A percentile compares a stretch with the other conserved stretches of the same genome.
phyloP scores from a whole-genome alignment of 2,329 filamentous ascomycete species.

The Zymoseptoria crescenta region DNA sequence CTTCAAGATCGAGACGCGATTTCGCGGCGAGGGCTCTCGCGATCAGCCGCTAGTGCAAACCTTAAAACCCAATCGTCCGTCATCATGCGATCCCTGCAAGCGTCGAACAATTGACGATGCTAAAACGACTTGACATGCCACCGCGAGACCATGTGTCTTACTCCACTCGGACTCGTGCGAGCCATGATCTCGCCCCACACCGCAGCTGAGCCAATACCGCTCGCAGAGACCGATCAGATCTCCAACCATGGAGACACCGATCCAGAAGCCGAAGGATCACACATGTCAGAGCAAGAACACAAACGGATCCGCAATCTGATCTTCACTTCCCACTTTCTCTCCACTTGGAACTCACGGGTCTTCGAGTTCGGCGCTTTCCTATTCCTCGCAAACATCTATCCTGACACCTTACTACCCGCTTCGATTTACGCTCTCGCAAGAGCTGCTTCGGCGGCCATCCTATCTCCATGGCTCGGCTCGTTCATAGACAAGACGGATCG shows the following conservation, averaged over 20 bases:
- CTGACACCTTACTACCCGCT: slow-evolving; percentile 54
- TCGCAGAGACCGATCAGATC: neutral
- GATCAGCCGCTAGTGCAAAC: neutral
- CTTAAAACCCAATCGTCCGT: neutral
- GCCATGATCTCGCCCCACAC: neutral
- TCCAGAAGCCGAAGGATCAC: neutral
- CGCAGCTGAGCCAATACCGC: neutral
- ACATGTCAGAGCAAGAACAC: slow-evolving; percentile 2
- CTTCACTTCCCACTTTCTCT: slow-evolving; percentile 42
- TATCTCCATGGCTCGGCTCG: slow-evolving; percentile 52
- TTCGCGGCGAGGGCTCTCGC: neutral
- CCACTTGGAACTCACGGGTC: slow-evolving; percentile 42
- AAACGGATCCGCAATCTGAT: slow-evolving; percentile 20
- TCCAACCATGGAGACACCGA: neutral
- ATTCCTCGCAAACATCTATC: slow-evolving; percentile 40
- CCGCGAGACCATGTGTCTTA: neutral
- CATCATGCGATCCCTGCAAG: neutral
- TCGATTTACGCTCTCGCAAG: slow-evolving; percentile 63
- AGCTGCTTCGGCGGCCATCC: slow-evolving; percentile 48
- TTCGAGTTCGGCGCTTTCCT: slow-evolving; percentile 46
- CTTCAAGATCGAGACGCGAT: neutral
- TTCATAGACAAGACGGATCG: slow-evolving; percentile 49
- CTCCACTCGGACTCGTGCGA: neutral
- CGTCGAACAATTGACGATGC: neutral
- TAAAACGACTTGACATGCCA: neutral